These are phyloP conservation scores for Cudoniella acicularis DNA, from an alignment of 495 filamentous ascomycete genomes.

Conservation along the genomic window DNA sequence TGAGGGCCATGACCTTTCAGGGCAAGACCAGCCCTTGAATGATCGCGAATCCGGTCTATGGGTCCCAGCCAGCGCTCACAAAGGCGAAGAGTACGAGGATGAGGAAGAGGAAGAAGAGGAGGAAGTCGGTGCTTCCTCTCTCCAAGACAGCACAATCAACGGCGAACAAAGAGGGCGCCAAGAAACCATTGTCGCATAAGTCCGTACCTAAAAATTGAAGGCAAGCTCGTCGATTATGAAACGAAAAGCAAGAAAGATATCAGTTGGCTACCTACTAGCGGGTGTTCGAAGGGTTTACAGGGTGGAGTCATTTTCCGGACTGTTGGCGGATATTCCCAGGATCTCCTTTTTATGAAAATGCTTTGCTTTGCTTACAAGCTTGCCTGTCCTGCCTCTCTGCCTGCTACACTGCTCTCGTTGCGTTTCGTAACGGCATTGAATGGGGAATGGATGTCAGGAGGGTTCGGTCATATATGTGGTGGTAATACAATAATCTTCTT, in stretches of 20 bases:
- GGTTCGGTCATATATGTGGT: not conserved
- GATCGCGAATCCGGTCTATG: constrained; percentile 77
- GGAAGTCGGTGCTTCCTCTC: constrained; percentile 14
- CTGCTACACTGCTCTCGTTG: not conserved
- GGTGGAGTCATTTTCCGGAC: constrained; percentile 17
- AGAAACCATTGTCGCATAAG: constrained; percentile 19
- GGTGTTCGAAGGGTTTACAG: not conserved
- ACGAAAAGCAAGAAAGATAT: not conserved
- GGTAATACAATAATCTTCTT: not conserved
- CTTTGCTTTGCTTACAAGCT: not conserved
- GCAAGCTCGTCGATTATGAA: not conserved
- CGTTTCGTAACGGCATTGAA: not conserved
- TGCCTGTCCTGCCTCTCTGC: not conserved
- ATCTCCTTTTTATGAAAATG: constrained; percentile 11
- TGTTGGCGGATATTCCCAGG: constrained; percentile 24
- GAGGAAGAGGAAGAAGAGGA: constrained; percentile 48
- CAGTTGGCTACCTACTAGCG: not conserved
- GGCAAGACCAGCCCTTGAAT: constrained; percentile 78
- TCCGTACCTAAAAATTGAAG: not conserved
- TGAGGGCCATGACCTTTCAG: constrained; percentile 73
- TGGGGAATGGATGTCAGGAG: not conserved
- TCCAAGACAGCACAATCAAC: constrained; percentile 20
- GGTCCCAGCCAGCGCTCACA: constrained; percentile 80
- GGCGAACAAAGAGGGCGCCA: constrained; percentile 22
- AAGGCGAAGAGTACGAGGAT: constrained; percentile 52